Conservation (phyloP, 176 grass and related monocot species). For the Raddia distichophylla region DNA sequence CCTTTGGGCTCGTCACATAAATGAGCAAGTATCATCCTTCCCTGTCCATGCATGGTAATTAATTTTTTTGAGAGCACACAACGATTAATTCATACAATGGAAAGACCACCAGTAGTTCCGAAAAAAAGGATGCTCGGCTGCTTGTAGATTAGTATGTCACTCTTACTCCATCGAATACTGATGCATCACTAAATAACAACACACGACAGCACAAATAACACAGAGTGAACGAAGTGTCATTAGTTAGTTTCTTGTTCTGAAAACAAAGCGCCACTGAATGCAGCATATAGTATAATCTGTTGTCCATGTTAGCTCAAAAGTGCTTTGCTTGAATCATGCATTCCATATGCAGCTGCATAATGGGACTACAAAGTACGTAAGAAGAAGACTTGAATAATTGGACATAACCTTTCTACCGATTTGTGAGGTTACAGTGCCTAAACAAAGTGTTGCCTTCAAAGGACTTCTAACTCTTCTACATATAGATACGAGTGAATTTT, state of each 20-base stretch:
- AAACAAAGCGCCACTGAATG: neutral
- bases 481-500: neutral
- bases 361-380: neutral
- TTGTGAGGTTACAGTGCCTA: neutral
- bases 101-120: constrained; percentile 20
- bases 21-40: constrained; percentile 97
- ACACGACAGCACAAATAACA: neutral
- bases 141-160: neutral
- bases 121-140: constrained; percentile 11
- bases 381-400: neutral
- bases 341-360: constrained; percentile 25
- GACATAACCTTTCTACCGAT: neutral
- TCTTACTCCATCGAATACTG: constrained; percentile 10
- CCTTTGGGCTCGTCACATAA: constrained; percentile 92
- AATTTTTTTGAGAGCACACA: neutral
- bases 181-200: neutral
- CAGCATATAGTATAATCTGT: constrained; percentile 11
- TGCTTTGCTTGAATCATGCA: neutral
- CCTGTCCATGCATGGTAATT: constrained; percentile 56
- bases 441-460: neutral
- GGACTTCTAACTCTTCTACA: neutral
- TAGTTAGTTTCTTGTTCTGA: neutral
- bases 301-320: neutral
- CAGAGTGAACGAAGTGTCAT: neutral
- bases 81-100: constrained; percentile 26